phyloP scores from a whole-genome alignment of 352 stramenopile genomes.

The Thalassiosira mediterranea region DNA sequence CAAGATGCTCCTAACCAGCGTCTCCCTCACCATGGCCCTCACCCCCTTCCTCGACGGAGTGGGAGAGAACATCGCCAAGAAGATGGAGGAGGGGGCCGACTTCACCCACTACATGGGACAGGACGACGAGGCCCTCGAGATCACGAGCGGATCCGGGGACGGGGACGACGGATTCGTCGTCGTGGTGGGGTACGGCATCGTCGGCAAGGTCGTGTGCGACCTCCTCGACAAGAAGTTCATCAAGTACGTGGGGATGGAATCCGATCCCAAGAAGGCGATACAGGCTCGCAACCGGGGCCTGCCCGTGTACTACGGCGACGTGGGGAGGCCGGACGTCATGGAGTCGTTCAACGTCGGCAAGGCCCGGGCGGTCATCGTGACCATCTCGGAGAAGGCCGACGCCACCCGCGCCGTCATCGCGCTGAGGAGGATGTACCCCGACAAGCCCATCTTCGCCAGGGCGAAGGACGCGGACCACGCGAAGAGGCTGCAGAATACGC shows the following conservation, averaged over 20 bases:
- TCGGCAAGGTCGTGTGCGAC: slow-evolving; percentile 88
- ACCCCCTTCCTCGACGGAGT: slow-evolving; percentile 83
- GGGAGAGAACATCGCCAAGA: slow-evolving; percentile 66
- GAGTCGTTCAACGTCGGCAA: slow-evolving; percentile 88
- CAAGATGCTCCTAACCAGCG: slow-evolving; percentile 86
- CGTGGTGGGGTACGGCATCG: slow-evolving; percentile 87
- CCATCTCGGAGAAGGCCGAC: slow-evolving; percentile 82
- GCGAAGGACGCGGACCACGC: slow-evolving; percentile 86
- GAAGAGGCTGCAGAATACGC: slow-evolving; percentile 82
- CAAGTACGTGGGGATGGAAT: slow-evolving; percentile 87
- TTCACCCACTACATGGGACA: slow-evolving; percentile 87
- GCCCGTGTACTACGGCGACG: slow-evolving; percentile 87
- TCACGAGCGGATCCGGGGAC: slow-evolving; percentile 81
- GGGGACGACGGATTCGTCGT: slow-evolving; percentile 83
- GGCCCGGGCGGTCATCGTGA: slow-evolving; percentile 86
- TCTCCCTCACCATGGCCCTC: slow-evolving; percentile 88
- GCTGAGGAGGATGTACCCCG: slow-evolving; percentile 85
- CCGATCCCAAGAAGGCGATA: slow-evolving; percentile 87
- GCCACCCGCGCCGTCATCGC: slow-evolving; percentile 86
- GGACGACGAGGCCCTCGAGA: slow-evolving; percentile 85
- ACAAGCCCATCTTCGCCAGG: slow-evolving; percentile 86
- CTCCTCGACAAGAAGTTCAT: slow-evolving; percentile 88
- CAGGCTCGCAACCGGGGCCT: slow-evolving; percentile 85
- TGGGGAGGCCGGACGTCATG: slow-evolving; percentile 85
- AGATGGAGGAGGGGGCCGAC: slow-evolving; percentile 71